Conservation (phyloP, 2,329 filamentous ascomycete species). For the Sporothrix pallida region DNA sequence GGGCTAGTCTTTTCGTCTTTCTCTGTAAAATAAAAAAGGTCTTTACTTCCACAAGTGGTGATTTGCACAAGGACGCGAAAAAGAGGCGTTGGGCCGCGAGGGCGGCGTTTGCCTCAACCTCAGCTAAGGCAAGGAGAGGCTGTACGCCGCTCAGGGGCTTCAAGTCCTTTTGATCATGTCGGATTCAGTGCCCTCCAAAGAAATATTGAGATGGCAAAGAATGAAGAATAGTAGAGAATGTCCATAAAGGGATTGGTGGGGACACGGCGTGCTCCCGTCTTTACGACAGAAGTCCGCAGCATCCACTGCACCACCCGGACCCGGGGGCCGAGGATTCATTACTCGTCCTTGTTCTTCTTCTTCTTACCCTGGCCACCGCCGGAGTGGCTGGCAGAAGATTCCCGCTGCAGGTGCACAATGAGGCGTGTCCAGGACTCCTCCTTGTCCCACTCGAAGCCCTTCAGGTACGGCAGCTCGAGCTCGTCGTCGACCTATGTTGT, state of each 20-base stretch:
- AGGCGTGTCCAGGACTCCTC: conserved; percentile 89
- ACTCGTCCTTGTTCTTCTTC: conserved; percentile 69
- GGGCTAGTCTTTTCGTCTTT: conserved; percentile 4
- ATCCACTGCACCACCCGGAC: neutral
- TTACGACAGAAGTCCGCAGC: neutral
- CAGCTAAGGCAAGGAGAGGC: conserved; percentile 22
- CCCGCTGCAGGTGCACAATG: conserved; percentile 82
- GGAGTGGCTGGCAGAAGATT: conserved; percentile 47
- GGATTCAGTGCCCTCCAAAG: conserved; percentile 10
- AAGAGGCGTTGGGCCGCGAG: neutral
- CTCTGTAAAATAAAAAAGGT: neutral
- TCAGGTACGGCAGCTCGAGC: conserved; percentile 82
- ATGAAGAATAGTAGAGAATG: conserved; percentile 19
- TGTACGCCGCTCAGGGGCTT: neutral
- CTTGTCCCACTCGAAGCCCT: conserved; percentile 95
- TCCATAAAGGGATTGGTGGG: neutral
- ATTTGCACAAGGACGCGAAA: conserved; percentile 25
- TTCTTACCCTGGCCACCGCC: conserved; percentile 53
- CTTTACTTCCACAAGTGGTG: conserved; percentile 26
- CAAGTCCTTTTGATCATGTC: neutral
- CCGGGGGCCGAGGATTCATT: conserved; percentile 38
- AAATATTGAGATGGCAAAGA: neutral
- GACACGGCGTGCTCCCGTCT: no score
- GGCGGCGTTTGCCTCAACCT: conserved; percentile 24
- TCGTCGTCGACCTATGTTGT: conserved; percentile 80